Evolutionary conservation across 2,329 filamentous ascomycete genomes (phyloP), one percentile per base, ranked within the genome.

Genomic region (Fusarium armeniacum): DNA sequence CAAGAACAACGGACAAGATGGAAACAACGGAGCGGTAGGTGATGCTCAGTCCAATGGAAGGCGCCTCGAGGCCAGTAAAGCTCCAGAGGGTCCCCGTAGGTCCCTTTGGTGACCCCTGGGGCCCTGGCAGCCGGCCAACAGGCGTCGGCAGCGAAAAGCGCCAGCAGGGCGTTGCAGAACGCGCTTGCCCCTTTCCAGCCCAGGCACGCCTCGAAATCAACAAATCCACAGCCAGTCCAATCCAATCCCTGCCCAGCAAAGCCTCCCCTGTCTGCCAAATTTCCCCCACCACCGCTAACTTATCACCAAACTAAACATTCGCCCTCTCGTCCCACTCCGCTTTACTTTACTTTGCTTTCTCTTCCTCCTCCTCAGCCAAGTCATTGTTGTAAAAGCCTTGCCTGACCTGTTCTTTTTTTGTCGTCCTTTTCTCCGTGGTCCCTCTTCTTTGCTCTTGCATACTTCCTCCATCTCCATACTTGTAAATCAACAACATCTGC

Each of bases 251-350:
- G 69, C 67, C 62, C 69, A 73, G 73, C 74, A 75, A 73, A 66
- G 62, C 22, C 65, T 72, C 76, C 78, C 78, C 75, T 77, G 78
- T 76, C 74, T 75, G 72, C 81, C 81, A 81, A 82, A 81, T 82
- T 80, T 80, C 81, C 81, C 82, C 82, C 81, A 82, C 62, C 54
- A 60, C 64, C 61, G 65, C 71, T 68, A 63, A 57, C 68, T 67
- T 69, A 75, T 72, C 72, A 68, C 67, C 72, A 74, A 74, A 67
- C 67, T 60, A 70, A 65, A 73, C 72, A 66, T 66, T 65, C 62
- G 73, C 71, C 66, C 72, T 75, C 62, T 55, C 49, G 57, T 75
- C 62, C 44, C 49, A 52, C 57, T 60, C 57, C 49, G 49, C 63
- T 67, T 56, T 51, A 51, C 63, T 66, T 56, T 51, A 28, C 33